Evolutionary conservation across 2,329 filamentous ascomycete species (phyloP).

Genomic region (Colletotrichum theobromicola): DNA sequence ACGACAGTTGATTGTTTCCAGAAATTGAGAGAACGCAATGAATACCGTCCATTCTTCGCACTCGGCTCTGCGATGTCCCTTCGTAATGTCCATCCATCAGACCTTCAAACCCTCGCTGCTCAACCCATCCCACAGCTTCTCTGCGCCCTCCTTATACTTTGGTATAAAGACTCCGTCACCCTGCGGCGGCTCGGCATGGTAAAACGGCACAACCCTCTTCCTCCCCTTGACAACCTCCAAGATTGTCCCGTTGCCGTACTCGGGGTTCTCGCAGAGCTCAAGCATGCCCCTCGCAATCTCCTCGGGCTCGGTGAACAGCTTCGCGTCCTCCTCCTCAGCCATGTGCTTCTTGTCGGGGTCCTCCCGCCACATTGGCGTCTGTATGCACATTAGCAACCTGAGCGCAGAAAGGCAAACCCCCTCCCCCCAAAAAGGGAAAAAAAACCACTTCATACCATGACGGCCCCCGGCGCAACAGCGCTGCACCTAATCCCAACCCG

Average conservation of each 20-base stretch:
- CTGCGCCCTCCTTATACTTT: conserved; percentile 27
- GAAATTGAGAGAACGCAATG: neutral
- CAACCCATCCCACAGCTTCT: conserved; percentile 26
- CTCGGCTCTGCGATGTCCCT: neutral
- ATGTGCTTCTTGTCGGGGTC: conserved; percentile 34
- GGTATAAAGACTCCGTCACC: conserved; percentile 26
- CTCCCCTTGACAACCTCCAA: conserved; percentile 30
- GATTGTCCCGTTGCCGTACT: conserved; percentile 35
- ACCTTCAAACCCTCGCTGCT: conserved; percentile 26
- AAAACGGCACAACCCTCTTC: conserved; percentile 32
- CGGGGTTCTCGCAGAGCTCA: conserved; percentile 24
- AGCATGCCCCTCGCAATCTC: conserved; percentile 37
- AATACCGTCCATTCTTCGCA: neutral
- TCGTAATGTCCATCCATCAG: neutral
- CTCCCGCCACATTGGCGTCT: conserved; percentile 39
- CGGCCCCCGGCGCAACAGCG: conserved; percentile 38
- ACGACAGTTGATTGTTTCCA: neutral
- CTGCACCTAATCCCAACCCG: conserved; percentile 36
- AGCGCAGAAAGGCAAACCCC: neutral
- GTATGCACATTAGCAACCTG: neutral
- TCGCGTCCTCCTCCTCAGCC: conserved; percentile 26
- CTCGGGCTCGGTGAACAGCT: conserved; percentile 31
- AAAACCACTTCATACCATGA: conserved; percentile 26
- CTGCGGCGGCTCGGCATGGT: conserved; percentile 28
- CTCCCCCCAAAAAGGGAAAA: neutral